A percentile compares a stretch with the other conserved stretches of the same genome.
These are phyloP conservation scores for Pulicaria dysenterica DNA, from an alignment of 129 eudicot genomes.

Conservation along the genomic window DNA sequence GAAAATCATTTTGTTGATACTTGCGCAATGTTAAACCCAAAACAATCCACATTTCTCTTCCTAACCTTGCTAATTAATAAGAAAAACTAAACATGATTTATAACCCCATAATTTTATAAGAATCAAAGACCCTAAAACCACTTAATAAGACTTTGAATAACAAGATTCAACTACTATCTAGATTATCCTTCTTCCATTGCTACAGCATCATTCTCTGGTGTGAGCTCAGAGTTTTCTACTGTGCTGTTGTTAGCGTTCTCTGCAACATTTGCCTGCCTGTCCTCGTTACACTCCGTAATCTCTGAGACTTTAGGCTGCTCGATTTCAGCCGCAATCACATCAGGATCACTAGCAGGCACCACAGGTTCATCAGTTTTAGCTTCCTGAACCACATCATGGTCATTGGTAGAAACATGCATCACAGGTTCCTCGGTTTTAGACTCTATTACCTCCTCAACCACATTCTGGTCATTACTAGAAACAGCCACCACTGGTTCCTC, in stretches of 20 bases:
- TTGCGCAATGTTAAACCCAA: too few relatives aligned
- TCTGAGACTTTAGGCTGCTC: conserved; percentile 38
- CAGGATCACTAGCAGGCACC: conserved; percentile 17
- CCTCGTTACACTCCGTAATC: conserved; percentile 6
- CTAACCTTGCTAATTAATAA: conserved; percentile 2
- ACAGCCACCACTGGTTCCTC: conserved; percentile 16
- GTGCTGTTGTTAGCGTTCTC: conserved; percentile 22
- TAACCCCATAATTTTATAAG: neutral
- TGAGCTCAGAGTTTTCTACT: conserved; percentile 10
- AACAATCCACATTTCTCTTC: neutral
- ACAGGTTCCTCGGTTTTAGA: neutral
- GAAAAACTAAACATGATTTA: neutral
- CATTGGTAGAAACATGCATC: neutral
- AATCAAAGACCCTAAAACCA: conserved; percentile 16
- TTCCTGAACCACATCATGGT: conserved; percentile 2
- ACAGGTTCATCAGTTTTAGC: conserved; percentile 11
- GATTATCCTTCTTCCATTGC: conserved; percentile 37
- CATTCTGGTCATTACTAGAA: neutral
- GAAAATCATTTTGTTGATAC: too few relatives aligned
- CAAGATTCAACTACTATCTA: conserved; percentile 2
- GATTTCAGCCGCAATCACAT: neutral
- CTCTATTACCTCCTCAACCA: neutral
- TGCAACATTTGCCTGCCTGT: conserved; percentile 26
- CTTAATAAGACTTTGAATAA: conserved; percentile 20
- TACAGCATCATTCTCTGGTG: conserved; percentile 26